Percentiles rank a stretch among this genome's conserved stretches.
Evolutionary conservation across 148 eudicot species (phyloP).

Genomic region (Limonium bicolor): DNA sequence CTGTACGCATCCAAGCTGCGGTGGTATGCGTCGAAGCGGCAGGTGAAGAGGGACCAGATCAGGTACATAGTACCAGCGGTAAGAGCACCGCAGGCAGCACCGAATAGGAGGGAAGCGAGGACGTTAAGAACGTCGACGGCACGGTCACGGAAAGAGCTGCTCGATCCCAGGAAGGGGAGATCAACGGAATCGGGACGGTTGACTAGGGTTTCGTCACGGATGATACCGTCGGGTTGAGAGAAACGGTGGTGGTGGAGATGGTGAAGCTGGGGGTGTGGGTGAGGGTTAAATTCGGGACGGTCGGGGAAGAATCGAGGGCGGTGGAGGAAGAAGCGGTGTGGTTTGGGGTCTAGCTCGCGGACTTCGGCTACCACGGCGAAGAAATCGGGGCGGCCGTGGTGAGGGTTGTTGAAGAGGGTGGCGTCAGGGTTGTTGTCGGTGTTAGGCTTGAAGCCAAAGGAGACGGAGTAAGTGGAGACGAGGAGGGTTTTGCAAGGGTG

Average conservation of each 20-base stretch:
- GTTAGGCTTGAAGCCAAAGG: too few species aligned
- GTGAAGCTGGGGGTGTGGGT: slow-evolving; percentile 1
- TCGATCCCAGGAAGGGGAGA: slow-evolving; percentile 17
- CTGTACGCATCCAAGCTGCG: slow-evolving; percentile 17
- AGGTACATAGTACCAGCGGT: slow-evolving; percentile 56
- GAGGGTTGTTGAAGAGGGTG: not conserved
- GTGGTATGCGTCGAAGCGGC: slow-evolving; percentile 12
- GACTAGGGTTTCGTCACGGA: slow-evolving; percentile 3
- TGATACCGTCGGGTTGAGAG: not conserved
- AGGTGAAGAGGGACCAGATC: slow-evolving; percentile 43
- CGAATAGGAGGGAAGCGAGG: slow-evolving; percentile 54
- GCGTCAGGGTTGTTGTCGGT: too few species aligned
- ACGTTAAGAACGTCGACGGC: slow-evolving; percentile 53
- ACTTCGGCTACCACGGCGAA: slow-evolving; percentile 21
- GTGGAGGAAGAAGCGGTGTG: slow-evolving; percentile 1
- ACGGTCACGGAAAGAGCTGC: slow-evolving; percentile 31
- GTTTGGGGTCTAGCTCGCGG: slow-evolving; percentile 9
- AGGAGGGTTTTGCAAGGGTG: slow-evolving; percentile 41
- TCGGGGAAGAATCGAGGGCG: slow-evolving; percentile 7
- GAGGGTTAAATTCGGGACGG: too few species aligned
- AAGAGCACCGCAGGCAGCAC: slow-evolving; percentile 76
- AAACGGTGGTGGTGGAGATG: not conserved
- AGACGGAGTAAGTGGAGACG: slow-evolving; percentile 30
- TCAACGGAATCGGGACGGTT: not conserved
- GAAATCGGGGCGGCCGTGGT: slow-evolving; percentile 18